Evolutionary conservation across 2,329 filamentous ascomycete genomes (phyloP).

Genomic region (Fonsecaea pugnacius): DNA sequence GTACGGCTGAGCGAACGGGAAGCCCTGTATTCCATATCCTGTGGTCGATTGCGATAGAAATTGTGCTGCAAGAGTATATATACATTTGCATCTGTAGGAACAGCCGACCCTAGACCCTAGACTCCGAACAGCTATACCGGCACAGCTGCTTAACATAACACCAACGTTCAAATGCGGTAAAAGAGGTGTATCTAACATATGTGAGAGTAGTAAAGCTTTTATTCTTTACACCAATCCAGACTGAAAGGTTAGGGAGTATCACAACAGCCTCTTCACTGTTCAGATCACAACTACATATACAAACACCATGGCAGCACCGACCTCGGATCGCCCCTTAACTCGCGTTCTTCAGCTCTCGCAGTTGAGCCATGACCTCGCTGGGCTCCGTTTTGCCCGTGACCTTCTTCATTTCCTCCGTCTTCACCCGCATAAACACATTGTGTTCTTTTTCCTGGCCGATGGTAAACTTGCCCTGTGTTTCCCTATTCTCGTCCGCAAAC

Average conservation of each 20-base stretch:
- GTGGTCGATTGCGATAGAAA: conserved; percentile 11
- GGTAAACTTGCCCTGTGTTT: conserved; percentile 94
- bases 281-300: neutral
- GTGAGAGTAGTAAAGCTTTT: too few relatives aligned
- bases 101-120: too few relatives aligned
- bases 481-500: conserved; percentile 77
- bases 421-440: conserved; percentile 93
- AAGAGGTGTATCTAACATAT: too few relatives aligned
- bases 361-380: conserved; percentile 78
- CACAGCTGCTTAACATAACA: too few relatives aligned
- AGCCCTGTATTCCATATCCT: conserved; percentile 7
- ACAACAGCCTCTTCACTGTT: neutral
- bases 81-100: neutral
- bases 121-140: too few relatives aligned
- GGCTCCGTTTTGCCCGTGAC: conserved; percentile 79
- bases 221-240: too few relatives aligned
- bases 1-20: conserved; percentile 5
- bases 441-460: conserved; percentile 95
- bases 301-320: neutral
- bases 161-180: too few relatives aligned
- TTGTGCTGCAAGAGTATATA: neutral
- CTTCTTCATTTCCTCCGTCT: conserved; percentile 79
- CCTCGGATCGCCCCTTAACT: conserved; percentile 11
- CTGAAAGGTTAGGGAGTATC: neutral
- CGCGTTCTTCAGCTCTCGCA: conserved; percentile 82